Base-by-base conservation (phyloP, 805 yeast species). In the Ogataea pini region DNA sequence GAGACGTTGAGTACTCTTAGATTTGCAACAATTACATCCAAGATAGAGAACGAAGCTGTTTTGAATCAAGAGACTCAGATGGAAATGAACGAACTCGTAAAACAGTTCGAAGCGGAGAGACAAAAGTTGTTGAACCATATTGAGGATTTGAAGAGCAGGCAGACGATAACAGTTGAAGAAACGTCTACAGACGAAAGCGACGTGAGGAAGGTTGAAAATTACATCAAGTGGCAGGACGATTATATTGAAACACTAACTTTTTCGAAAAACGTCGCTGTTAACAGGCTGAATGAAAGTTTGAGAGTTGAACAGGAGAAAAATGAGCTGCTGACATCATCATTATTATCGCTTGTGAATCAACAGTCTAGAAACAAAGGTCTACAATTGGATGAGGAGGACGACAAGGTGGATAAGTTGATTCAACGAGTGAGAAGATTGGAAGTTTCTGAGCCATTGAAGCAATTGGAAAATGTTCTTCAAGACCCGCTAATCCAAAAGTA, bases 21-120 rank as follows among this genome's bases (percentile, higher is more conserved):
- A 51, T 88, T 88, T 62, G 95, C 96, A 1, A 84, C 81, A 17
- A 80, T 85, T 49, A 92, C 89, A 2, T 85, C 86, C 61, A 72
- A 73, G 54, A 86, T 88, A 55, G 77, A 76, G 47, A 83, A 88
- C 28, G 66, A 67, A 16, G 96, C 92, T 0, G 75, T 59, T 18
- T 61, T 76, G 45, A 80, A 81, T 57, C 44, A 50, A 17, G 73
- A 73, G 46, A 76, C 71, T 45, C 58, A 69, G 43, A 69, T 65
- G 3, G 72, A 72, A 16, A 59, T 76, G 46, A 71, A 67, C 25
- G 62, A 63, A 32, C 62, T 56, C 25, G 50, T 60, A 6, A 52
- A 46, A 27, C 58, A 59, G 13, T 62, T 57, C 34, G 63, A 64
- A 44, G 42, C 24, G 13, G 69, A 67, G 36, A 63, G 57, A 29